Conservation (phyloP, 202 grass and related monocot species). For the Digitaria exilis region DNA sequence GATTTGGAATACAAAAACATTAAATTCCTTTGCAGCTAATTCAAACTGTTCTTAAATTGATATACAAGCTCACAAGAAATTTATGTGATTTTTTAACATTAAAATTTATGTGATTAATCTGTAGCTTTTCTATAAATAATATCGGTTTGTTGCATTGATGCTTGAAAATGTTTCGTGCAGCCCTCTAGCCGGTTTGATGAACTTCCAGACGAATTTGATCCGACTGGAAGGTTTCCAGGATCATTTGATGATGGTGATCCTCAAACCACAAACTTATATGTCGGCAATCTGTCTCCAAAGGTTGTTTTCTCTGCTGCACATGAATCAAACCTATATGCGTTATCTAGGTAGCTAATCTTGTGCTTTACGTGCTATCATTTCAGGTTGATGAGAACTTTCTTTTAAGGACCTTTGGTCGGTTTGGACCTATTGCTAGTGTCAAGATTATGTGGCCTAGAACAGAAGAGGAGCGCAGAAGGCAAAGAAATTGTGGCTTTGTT, state of each 20-base stretch:
- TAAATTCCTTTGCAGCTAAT: not conserved
- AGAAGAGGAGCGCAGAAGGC: slow-evolving; percentile 92
- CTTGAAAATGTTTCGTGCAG: slow-evolving; percentile 48
- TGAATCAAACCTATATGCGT: slow-evolving; percentile 13
- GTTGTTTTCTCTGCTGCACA: slow-evolving; percentile 41
- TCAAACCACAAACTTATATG: slow-evolving; percentile 98
- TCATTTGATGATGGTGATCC: slow-evolving; percentile 98
- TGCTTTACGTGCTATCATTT: slow-evolving; percentile 35
- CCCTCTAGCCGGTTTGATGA: slow-evolving; percentile 92
- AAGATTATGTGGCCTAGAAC: slow-evolving; percentile 99
- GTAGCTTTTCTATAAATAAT: slow-evolving; percentile 26
- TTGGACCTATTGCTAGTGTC: slow-evolving; percentile 98
- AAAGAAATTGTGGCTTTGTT: slow-evolving; percentile 99
- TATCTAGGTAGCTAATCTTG: slow-evolving; percentile 8
- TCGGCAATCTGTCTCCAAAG: slow-evolving; percentile 95
- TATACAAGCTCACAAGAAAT: slow-evolving; percentile 34
- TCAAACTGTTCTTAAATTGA: not conserved
- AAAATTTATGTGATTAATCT: slow-evolving; percentile 25
- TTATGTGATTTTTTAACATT: slow-evolving; percentile 13
- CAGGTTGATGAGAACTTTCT: slow-evolving; percentile 99
- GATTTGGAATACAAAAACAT: not conserved
- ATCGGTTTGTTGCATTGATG: slow-evolving; percentile 35
- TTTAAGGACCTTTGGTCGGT: slow-evolving; percentile 94
- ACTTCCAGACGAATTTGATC: slow-evolving; percentile 89
- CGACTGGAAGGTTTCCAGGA: slow-evolving; percentile 74